Evolutionary conservation across 257 asterid genomes (phyloP), one percentile per base, ranked within the genome.

Genomic region (Nicotiana tabacum): DNA sequence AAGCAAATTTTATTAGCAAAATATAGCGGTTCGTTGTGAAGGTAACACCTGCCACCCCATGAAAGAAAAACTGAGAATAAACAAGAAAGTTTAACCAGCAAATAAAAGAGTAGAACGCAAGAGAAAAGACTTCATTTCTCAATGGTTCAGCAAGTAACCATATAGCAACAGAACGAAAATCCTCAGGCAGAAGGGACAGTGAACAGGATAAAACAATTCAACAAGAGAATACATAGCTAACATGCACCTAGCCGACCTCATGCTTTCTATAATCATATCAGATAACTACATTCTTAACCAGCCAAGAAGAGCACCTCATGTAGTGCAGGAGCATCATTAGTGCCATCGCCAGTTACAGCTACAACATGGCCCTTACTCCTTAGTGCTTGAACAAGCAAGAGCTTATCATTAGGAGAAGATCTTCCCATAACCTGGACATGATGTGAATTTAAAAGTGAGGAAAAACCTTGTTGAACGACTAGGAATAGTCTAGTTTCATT

Each of bases 341-440:
- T 94, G 37, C 99, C 99, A 90, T 96, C 99, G 86, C 99, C 99
- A 37, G 99, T 96, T 43, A 94, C 99, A 84, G 98, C 99, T 68
- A 96, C 98, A 77, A 96, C 99, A 70, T 96, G 98, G 43, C 97
- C 98, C 77, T 67, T 90, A 90, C 85, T 93, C 90, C 98, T 93
- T 89, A 96, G 82, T 79, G 99, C 97, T 93, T 96, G 98, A 84
- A 96, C 99, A 76, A 96, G 97, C 88, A 94, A 83, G 82, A 96
- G 96, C 83, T 96, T 96, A 88, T 96, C 99, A 86, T 90, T 94
- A 33, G 99, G 99, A 17, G 99, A 93, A 43, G 99, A 96, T 87
- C 99, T 93, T 78, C 99, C 99, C 99, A 96, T 96, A 66, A 96
- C 99, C 99, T 96, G 83, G 56, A 60, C 70, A 67, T 83, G 77